Percentiles rank a stretch among this genome's conserved stretches.
Conservation (phyloP, 2,329 filamentous ascomycete species). For the Monilinia laxa region DNA sequence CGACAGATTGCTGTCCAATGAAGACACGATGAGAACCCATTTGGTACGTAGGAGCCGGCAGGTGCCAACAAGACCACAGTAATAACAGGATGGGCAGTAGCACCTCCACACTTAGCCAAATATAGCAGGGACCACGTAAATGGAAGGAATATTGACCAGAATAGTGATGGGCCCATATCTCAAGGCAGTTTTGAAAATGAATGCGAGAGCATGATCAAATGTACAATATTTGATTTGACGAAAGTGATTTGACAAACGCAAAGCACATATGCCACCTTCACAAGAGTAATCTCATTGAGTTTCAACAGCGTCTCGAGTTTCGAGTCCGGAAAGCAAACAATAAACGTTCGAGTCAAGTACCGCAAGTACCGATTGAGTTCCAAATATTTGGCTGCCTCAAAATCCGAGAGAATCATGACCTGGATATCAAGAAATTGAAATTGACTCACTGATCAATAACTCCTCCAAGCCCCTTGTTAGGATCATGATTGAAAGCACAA, state of each 20-base stretch:
- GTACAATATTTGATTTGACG: not conserved
- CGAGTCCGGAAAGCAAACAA: too few species aligned
- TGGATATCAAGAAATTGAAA: conserved; percentile 11
- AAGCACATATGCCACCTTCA: not conserved
- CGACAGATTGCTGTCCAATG: not conserved
- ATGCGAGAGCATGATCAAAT: not conserved
- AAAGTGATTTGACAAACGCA: not conserved
- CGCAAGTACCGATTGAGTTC: not conserved
- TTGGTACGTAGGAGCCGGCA: too few species aligned
- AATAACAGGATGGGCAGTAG: not conserved
- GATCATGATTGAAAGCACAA: conserved; percentile 87
- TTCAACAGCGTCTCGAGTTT: not conserved
- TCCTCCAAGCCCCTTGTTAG: conserved; percentile 54
- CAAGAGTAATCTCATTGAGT: not conserved
- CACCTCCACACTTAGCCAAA: not conserved
- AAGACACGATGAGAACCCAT: not conserved
- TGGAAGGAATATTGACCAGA: not conserved
- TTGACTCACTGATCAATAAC: conserved; percentile 53
- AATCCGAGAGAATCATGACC: not conserved
- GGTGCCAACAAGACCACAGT: not conserved
- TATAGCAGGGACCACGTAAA: not conserved
- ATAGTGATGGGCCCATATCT: not conserved
- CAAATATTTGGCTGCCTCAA: not conserved
- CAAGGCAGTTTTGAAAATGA: not conserved
- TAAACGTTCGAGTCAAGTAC: not conserved